Conservation (phyloP, 352 stramenopile species). For the Globisporangium barbulae region DNA sequence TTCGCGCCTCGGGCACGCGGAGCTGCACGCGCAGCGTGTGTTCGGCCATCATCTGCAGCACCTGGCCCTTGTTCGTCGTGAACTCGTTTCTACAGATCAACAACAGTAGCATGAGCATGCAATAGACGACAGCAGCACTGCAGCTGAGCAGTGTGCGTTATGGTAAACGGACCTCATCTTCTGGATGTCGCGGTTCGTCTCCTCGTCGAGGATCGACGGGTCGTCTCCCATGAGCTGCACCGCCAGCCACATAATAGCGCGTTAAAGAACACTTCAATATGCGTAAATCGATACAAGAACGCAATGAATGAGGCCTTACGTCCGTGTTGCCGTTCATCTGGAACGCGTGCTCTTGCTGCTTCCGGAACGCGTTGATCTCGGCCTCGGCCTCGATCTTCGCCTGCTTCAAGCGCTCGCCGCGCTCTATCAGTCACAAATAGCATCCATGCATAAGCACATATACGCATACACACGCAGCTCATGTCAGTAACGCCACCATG, state of each 20-base stretch:
- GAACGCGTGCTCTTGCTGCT: constrained; percentile 84
- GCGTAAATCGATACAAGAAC: not conserved
- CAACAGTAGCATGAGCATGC: not conserved
- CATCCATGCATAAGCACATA: not conserved
- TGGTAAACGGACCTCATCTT: constrained; percentile 62
- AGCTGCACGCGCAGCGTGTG: constrained; percentile 65
- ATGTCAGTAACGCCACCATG: not conserved
- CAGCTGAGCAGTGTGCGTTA: not conserved
- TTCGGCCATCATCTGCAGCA: constrained; percentile 75
- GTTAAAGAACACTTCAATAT: not conserved
- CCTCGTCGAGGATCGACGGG: constrained; percentile 70
- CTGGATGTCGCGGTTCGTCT: constrained; percentile 75
- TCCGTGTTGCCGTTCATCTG: constrained; percentile 85
- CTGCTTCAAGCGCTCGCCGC: constrained; percentile 84
- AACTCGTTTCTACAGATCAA: constrained; percentile 48
- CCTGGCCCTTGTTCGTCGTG: constrained; percentile 58
- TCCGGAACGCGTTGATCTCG: constrained; percentile 81
- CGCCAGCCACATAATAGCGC: not conserved
- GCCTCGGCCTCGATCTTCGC: constrained; percentile 85
- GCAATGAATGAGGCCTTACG: constrained; percentile 20
- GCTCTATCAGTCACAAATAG: constrained; percentile 35
- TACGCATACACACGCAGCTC: not conserved
- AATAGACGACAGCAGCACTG: too few species aligned
- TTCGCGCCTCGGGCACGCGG: constrained; percentile 63
- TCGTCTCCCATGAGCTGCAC: constrained; percentile 76